These are phyloP conservation scores for Oryza glaberrima DNA, from an alignment of 176 grass and related monocot species.

Conservation along the genomic window DNA sequence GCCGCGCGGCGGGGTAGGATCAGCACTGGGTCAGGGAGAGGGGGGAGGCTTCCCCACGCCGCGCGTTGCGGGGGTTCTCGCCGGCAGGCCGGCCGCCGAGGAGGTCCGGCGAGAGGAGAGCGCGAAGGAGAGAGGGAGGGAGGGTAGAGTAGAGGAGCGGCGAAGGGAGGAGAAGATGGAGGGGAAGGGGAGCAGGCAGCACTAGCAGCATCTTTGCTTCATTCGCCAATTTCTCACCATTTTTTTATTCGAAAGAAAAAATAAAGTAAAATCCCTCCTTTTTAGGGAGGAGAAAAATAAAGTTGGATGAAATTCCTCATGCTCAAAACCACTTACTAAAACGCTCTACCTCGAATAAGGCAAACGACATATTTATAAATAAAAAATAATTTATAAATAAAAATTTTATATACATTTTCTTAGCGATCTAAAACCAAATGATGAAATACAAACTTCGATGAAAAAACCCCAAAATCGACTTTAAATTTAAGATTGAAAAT, in stretches of 20 bases:
- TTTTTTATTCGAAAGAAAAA: background rate
- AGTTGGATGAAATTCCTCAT: background rate
- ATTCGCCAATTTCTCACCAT: background rate
- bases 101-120: background rate
- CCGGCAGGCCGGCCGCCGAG: background rate
- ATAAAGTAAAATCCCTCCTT: background rate
- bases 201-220: background rate
- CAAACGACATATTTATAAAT: no score
- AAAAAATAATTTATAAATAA: no score
- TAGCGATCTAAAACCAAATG: no score
- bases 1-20: background rate
- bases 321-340: background rate
- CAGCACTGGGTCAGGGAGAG: no score
- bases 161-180: background rate
- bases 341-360: no score
- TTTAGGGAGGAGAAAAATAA: background rate
- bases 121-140: no score
- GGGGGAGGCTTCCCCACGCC: background rate
- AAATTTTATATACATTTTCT: no score
- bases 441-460: no score
- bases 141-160: background rate
- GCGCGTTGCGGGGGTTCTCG: background rate
- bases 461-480: no score
- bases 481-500: no score
- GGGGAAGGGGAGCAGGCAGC: no score